Percentiles rank a stretch among this genome's conserved stretches.
phyloP scores from a whole-genome alignment of 73 alveolate species.

The Paramecium bursaria region DNA sequence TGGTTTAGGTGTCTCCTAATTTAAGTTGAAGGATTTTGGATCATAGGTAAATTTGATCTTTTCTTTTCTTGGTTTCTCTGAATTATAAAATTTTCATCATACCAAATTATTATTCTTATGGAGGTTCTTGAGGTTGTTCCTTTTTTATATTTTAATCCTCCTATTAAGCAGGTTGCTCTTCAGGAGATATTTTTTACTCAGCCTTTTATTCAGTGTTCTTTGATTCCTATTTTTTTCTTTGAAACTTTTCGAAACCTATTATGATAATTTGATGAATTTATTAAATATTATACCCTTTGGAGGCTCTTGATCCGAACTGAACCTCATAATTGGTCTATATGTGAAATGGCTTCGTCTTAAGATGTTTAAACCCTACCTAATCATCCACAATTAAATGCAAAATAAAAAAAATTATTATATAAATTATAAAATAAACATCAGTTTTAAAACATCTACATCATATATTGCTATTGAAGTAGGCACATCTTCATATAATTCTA shows the following conservation, averaged over 20 bases:
- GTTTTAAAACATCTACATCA: background rate
- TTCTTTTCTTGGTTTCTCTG: slow-evolving; percentile 30
- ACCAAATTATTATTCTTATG: too few species aligned
- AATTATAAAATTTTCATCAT: too few species aligned
- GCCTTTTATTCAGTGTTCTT: slow-evolving; percentile 11
- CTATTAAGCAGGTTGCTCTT: background rate
- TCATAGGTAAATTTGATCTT: slow-evolving; percentile 49
- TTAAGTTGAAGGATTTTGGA: slow-evolving; percentile 59
- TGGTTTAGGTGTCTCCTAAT: slow-evolving; percentile 34
- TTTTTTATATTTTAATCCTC: slow-evolving; percentile 13
- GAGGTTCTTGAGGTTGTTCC: background rate
- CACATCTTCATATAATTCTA: too few species aligned
- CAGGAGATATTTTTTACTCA: background rate
- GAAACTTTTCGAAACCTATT: slow-evolving; percentile 46
- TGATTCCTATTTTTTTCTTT: background rate
- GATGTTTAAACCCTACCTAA: slow-evolving; percentile 40
- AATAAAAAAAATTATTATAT: too few species aligned
- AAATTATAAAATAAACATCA: too few species aligned
- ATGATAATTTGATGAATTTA: too few species aligned
- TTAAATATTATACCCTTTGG: slow-evolving; percentile 34
- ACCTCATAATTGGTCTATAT: background rate
- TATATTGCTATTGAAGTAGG: background rate
- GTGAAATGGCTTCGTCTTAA: background rate
- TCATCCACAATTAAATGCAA: slow-evolving; percentile 39
- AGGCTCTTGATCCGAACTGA: slow-evolving; percentile 47